A percentile compares a stretch with the other conserved stretches of the same genome.
Conservation (phyloP, 2,329 filamentous ascomycete species). For the Aspergillus sp. region DNA sequence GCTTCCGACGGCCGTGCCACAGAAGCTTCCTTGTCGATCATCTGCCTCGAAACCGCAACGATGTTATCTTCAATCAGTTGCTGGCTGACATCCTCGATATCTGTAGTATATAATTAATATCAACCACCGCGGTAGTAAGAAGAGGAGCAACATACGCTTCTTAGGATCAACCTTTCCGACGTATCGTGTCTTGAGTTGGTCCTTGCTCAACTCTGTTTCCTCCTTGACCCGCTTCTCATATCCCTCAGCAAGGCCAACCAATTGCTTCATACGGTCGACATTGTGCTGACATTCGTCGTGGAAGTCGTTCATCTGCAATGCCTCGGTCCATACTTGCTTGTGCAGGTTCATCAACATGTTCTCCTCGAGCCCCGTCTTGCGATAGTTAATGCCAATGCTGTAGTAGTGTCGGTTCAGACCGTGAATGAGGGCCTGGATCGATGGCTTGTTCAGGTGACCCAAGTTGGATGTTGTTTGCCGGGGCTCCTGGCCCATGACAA, state of each 20-base stretch:
- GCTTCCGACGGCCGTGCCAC: constrained; percentile 59
- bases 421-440: constrained; percentile 98
- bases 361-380: constrained; percentile 95
- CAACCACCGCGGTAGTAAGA: not conserved
- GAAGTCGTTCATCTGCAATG: constrained; percentile 95
- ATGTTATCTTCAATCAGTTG: constrained; percentile 99
- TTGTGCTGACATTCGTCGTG: constrained; percentile 74
- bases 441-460: constrained; percentile 97
- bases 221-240: constrained; percentile 99
- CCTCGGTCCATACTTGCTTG: constrained; percentile 99
- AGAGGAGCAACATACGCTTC: constrained; percentile 59
- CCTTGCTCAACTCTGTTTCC: constrained; percentile 93
- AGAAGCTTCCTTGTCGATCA: constrained; percentile 99
- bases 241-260: constrained; percentile 84
- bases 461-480: constrained; percentile 96
- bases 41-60: constrained; percentile 92
- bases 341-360: constrained; percentile 99
- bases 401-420: constrained; percentile 98
- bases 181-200: constrained; percentile 97
- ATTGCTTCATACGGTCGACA: constrained; percentile 76
- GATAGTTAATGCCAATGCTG: constrained; percentile 96
- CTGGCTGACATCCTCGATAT: constrained; percentile 92
- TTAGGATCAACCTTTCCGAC: constrained; percentile 98
- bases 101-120: constrained; percentile 32
- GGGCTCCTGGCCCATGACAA: constrained; percentile 97